Base-by-base conservation (phyloP, 2,329 filamentous ascomycete genomes). In the Thermochaetoides dissita region DNA sequence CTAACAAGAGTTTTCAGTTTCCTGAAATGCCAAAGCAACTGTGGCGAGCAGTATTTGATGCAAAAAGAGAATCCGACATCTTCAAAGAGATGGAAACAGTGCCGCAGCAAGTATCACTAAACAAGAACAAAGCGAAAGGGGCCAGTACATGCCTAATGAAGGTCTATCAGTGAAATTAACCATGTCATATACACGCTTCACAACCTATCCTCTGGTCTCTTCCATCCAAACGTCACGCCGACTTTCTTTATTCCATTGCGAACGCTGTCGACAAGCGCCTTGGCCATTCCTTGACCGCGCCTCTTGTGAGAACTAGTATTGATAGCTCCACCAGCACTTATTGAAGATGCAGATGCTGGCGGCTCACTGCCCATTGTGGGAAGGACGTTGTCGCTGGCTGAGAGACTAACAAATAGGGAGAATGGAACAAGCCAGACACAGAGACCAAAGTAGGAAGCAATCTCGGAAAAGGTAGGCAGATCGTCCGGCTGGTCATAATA, bases 371-470 rank as follows among this genome's bases (percentile, higher is more conserved):
- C 85, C 74, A 95, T 95, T 7, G 81, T 93, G 0, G 91, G 91
- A 40, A 98, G 65, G 3, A 96, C 85, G 57, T 96, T 96, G 57
- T 98, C 91, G 42, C 87, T 86, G 0, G 91, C 91, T 11, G 85
- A 94, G 35, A 98, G 64, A 55, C 84, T 94, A 39, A 98, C 89
- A 57, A 98, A 98, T 10, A 98, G 71, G 10, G 88, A 79, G 58
- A 98, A 98, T 0, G 91, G 91, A 1, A 96, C 84, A 1, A 98
- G 71, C 91, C 91, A 98, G 0, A 98, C 88, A 55, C 88, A 94
- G 2, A 98, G 68, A 0, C 91, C 91, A 57, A 98, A 98, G 63
- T 91, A 98, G 0, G 85, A 89, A 0, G 91, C 87, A 36, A 96
- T 91, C 65, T 96, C 86, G 11, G 85, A 88, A 60, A 98, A 98